Conservation (phyloP, 139 green algal species). For the Closterium sp. region DNA sequence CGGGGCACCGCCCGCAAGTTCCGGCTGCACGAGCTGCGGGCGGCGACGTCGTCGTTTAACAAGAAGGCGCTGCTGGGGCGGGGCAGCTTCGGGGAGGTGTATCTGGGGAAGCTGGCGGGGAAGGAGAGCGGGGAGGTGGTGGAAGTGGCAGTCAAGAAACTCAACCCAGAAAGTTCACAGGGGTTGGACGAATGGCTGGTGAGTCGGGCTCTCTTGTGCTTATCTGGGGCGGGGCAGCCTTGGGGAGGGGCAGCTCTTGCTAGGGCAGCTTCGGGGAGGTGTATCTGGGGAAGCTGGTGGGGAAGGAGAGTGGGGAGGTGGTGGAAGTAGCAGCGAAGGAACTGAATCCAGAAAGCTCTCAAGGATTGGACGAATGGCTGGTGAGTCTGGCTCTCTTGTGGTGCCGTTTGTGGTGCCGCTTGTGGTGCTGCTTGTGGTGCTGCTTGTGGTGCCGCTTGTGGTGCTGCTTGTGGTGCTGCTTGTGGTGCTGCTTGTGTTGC, state of each 20-base stretch:
- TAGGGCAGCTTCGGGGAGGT: not conserved
- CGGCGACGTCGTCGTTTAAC: not conserved
- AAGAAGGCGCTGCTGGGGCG: not conserved
- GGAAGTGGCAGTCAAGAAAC: slow-evolving; percentile 19
- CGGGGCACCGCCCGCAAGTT: not conserved
- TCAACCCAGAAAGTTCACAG: slow-evolving; percentile 27
- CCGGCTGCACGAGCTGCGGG: not conserved
- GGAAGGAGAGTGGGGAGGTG: not conserved
- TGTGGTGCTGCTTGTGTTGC: no score
- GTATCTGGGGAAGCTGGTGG: not conserved
- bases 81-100: slow-evolving; percentile 10
- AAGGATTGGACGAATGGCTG: slow-evolving; percentile 36
- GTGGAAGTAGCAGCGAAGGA: slow-evolving; percentile 22
- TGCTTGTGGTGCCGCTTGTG: no score
- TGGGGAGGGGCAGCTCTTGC: no score
- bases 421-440: no score
- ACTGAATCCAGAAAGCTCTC: slow-evolving; percentile 23
- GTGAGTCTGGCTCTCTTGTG: not conserved
- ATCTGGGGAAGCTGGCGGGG: not conserved
- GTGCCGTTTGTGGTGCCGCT: no score
- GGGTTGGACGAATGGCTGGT: slow-evolving; percentile 36
- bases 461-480: no score
- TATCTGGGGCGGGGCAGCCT: no score
- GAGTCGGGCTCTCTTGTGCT: not conserved
- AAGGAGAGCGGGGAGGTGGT: slow-evolving; percentile 7